Conservation (phyloP, 2,329 filamentous ascomycete genomes). For the Cercospora sp. region DNA sequence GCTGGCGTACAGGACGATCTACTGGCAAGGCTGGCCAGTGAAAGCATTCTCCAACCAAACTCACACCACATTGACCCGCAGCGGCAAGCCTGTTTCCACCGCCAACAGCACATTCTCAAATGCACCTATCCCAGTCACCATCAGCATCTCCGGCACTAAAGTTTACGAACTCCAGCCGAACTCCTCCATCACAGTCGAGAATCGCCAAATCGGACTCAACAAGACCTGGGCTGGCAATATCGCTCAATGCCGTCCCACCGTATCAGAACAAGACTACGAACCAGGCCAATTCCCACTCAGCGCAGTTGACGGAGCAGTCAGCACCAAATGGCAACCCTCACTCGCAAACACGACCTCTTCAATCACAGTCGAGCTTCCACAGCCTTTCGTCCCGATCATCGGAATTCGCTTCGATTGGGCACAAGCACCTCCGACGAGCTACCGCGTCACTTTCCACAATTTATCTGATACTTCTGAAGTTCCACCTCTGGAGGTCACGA, state of each 20-base stretch:
- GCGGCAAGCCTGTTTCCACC: slow-evolving; percentile 49
- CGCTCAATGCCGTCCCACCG: slow-evolving; percentile 59
- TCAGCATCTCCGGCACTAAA: slow-evolving; percentile 47
- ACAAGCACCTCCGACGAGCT: slow-evolving; percentile 55
- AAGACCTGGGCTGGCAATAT: slow-evolving; percentile 61
- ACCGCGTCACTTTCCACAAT: slow-evolving; percentile 58
- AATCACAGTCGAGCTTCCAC: slow-evolving; percentile 56
- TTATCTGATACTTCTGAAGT: slow-evolving; percentile 38
- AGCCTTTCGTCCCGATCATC: slow-evolving; percentile 44
- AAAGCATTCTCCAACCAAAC: slow-evolving; percentile 62
- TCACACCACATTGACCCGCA: slow-evolving; percentile 62
- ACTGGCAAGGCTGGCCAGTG: slow-evolving; percentile 66
- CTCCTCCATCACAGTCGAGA: slow-evolving; percentile 55
- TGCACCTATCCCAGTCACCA: slow-evolving; percentile 58
- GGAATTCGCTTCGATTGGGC: slow-evolving; percentile 63
- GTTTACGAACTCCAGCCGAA: slow-evolving; percentile 40
- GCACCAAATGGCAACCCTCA: slow-evolving; percentile 66
- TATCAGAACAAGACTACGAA: slow-evolving; percentile 50
- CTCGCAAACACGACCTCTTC: slow-evolving; percentile 52
- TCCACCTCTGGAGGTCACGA: slow-evolving; percentile 27
- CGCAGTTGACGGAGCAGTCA: slow-evolving; percentile 65
- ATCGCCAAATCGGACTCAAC: slow-evolving; percentile 57
- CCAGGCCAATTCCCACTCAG: slow-evolving; percentile 69
- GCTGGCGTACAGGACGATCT: slow-evolving; percentile 62
- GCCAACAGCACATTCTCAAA: slow-evolving; percentile 58